A percentile compares a stretch with the other conserved stretches of the same genome.
Evolutionary conservation across 179 eudicot genomes (phyloP).

Genomic region (Silene coronaria): DNA sequence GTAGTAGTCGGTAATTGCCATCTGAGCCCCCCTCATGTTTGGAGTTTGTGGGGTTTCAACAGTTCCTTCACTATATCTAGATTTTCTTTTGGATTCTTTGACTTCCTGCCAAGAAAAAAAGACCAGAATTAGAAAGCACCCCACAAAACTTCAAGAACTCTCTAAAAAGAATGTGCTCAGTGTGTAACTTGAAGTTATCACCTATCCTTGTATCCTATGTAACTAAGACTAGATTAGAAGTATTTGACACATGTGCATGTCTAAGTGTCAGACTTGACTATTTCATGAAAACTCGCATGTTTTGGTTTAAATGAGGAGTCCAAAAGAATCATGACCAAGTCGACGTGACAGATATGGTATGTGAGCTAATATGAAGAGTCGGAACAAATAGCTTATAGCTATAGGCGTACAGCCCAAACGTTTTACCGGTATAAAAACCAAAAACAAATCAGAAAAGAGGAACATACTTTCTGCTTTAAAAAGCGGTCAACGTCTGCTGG

Average conservation of each 20-base stretch:
- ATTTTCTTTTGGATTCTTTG: slow-evolving; percentile 48
- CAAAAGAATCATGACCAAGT: too few species aligned
- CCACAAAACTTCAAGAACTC: background rate
- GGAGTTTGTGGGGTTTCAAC: slow-evolving; percentile 36
- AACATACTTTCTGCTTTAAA: slow-evolving; percentile 54
- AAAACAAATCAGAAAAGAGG: background rate
- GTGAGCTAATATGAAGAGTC: too few species aligned
- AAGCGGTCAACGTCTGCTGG: slow-evolving; percentile 56
- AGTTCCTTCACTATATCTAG: slow-evolving; percentile 21
- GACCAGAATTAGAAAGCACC: background rate
- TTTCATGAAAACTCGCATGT: too few species aligned
- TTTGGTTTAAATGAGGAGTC: too few species aligned
- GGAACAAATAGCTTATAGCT: too few species aligned
- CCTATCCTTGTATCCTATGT: background rate
- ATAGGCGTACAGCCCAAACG: too few species aligned
- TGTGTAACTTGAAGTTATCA: slow-evolving; percentile 7
- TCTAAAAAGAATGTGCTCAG: background rate
- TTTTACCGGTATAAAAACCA: background rate
- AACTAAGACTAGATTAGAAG: too few species aligned
- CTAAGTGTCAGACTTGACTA: too few species aligned
- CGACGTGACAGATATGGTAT: too few species aligned
- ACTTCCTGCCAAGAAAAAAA: slow-evolving; percentile 35
- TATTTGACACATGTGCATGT: too few species aligned
- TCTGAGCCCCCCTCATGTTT: slow-evolving; percentile 41
- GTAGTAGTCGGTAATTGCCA: slow-evolving; percentile 62